phyloP scores from a whole-genome alignment of 495 filamentous ascomycete species.

The Trichoderma asperelloides region DNA sequence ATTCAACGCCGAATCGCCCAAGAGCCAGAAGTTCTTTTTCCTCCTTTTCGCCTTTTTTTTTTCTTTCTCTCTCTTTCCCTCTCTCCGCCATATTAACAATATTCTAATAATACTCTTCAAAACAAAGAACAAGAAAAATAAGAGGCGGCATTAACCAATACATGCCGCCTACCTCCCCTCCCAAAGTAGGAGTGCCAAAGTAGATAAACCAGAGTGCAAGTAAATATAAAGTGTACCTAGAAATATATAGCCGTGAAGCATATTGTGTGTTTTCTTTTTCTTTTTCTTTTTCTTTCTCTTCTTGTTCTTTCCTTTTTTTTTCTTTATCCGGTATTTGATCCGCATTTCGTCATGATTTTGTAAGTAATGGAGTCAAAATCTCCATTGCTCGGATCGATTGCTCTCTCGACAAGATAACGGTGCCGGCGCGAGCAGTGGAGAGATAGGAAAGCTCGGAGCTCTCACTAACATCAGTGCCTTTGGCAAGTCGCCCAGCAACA shows the following conservation, averaged over 20 bases:
- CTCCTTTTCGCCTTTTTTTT: neutral
- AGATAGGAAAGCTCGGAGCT: conserved; percentile 85
- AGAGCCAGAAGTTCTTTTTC: neutral
- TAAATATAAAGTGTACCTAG: too few species aligned
- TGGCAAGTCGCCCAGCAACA: conserved; percentile 70
- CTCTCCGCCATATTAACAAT: neutral
- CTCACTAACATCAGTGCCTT: conserved; percentile 40
- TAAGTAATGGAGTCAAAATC: conserved; percentile 47
- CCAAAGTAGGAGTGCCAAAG: too few species aligned
- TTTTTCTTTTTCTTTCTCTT: too few species aligned
- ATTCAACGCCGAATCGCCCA: neutral
- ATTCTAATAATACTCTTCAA: too few species aligned
- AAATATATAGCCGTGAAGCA: too few species aligned
- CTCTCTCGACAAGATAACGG: conserved; percentile 72
- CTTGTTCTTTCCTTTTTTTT: too few species aligned
- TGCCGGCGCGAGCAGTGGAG: conserved; percentile 80
- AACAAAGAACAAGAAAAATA: too few species aligned
- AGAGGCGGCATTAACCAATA: too few species aligned
- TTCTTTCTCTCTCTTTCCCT: neutral
- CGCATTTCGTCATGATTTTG: conserved; percentile 16
- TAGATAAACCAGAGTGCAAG: too few species aligned
- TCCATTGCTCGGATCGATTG: conserved; percentile 63
- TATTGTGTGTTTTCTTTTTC: too few species aligned
- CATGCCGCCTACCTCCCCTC: too few species aligned
- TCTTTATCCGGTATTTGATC: too few species aligned